Evolutionary conservation across 768 basidiomycete species (phyloP).

Genomic region (Leucosporidium creatinivorum): DNA sequence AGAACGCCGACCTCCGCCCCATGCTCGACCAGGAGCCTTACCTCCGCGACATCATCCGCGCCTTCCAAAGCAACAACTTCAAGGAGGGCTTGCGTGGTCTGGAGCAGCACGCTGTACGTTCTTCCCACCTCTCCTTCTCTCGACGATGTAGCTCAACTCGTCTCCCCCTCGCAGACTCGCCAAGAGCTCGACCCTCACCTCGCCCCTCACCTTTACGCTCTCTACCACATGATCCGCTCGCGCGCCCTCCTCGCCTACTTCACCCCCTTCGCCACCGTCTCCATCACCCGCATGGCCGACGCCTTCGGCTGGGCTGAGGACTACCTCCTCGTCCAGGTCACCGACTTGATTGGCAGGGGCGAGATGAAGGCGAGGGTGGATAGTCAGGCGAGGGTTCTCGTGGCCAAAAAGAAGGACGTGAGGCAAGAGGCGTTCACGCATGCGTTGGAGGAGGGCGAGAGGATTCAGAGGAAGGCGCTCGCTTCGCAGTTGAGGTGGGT

Average conservation of each 20-base stretch:
- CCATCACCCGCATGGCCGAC: conserved; percentile 69
- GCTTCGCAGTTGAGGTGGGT: conserved; percentile 22
- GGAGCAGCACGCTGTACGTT: conserved; percentile 59
- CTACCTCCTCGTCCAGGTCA: conserved; percentile 65
- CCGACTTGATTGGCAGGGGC: conserved; percentile 66
- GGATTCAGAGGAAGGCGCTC: conserved; percentile 60
- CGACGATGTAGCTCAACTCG: background rate
- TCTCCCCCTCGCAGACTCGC: conserved; percentile 18
- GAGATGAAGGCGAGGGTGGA: conserved; percentile 51
- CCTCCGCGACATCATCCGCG: conserved; percentile 72
- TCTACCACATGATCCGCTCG: conserved; percentile 64
- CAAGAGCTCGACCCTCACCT: conserved; percentile 63
- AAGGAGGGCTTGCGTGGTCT: conserved; percentile 70
- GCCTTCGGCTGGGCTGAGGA: conserved; percentile 77
- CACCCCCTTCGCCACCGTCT: conserved; percentile 77
- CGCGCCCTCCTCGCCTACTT: conserved; percentile 81
- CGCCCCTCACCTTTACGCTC: conserved; percentile 55
- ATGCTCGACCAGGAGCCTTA: conserved; percentile 81
- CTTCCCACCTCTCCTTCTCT: background rate
- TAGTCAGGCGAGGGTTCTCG: conserved; percentile 11
- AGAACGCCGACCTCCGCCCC: conserved; percentile 61
- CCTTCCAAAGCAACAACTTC: conserved; percentile 81
- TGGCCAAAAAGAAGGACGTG: conserved; percentile 35
- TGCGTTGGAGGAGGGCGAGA: conserved; percentile 63
- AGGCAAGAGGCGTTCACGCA: conserved; percentile 67